Base-by-base conservation (phyloP, 768 basidiomycete species). In the Hypholoma sublateritium region DNA sequence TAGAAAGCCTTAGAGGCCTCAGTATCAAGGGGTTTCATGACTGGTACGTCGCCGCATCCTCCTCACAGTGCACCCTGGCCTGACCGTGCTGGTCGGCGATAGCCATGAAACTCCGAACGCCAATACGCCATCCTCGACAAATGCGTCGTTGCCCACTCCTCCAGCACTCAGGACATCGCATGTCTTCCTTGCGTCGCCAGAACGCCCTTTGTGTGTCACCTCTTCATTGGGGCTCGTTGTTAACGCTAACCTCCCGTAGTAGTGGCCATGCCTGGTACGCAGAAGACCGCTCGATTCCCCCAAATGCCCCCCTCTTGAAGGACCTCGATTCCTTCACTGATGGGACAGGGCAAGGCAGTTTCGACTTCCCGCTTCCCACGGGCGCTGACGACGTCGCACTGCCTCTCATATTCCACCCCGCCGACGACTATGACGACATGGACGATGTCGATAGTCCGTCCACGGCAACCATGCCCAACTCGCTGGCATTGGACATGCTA, bases 251-350 rank as follows among this genome's bases (percentile, higher is more conserved):
- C 59, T 53, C 53, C 39, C 51, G 17, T 51, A 62, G 58, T 50
- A 54, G 48, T 39, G 62, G 59, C 17, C 59, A 65, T 50, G 45
- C 52, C 56, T 60, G 63, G 64, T 64, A 61, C 36, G 50, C 61
- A n/a, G 60, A 53, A 50, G 67, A 70, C 35, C 59, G 59, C 25
- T 14, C 35, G 37, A 48, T 48, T 9, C 59, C 63, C 42, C 77
- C 80, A 16, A 72, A 67, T 3, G 80, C 84, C 25, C 84, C 83
- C 9, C 64, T 74, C 56, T 62, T 85, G 63, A 83, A 80, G 68
- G 84, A 85, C 64, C 65, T 77, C 32, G 83, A 84, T 58, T 79
- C 81, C 53, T 85, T 85, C 72, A 82, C 81, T n/a, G 82, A 84
- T 46, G 83, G 83, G 32, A 81, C 80, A 8, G 77, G 74, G 14